Evolutionary conservation across 768 basidiomycete genomes (phyloP).

Genomic region (Lentinula sp.): DNA sequence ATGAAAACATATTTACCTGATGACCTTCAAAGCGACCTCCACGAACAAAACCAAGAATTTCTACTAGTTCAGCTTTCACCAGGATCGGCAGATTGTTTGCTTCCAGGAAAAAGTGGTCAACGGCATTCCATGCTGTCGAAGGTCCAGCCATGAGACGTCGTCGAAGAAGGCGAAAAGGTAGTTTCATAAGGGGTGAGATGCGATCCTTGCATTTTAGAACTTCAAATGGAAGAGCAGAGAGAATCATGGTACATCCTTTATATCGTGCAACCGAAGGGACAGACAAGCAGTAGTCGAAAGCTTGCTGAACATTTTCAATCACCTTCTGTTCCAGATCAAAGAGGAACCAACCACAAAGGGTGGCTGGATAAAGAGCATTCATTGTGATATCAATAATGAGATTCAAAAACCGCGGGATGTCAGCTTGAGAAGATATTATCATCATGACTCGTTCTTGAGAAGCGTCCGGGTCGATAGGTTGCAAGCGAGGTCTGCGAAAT

Average conservation of each 20-base stretch:
- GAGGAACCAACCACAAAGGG: conserved; percentile 44
- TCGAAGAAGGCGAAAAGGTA: conserved; percentile 34
- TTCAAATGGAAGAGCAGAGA: conserved; percentile 25
- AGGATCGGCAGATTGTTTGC: conserved; percentile 12
- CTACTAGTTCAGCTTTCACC: conserved; percentile 24
- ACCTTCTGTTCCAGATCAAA: conserved; percentile 38
- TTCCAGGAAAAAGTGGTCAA: conserved; percentile 24
- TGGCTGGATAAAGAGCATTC: conserved; percentile 32
- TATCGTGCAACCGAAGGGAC: conserved; percentile 26
- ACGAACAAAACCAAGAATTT: conserved; percentile 31
- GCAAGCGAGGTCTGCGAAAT: conserved; percentile 4
- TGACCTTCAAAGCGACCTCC: conserved; percentile 14
- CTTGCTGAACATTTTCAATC: conserved; percentile 29
- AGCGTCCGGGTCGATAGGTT: background rate
- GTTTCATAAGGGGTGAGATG: conserved; percentile 23
- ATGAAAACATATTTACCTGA: conserved; percentile 14
- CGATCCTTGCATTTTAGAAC: conserved; percentile 20
- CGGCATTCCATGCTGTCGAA: conserved; percentile 26
- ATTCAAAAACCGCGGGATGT: conserved; percentile 41
- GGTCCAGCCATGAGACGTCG: conserved; percentile 40
- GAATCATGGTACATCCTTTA: conserved; percentile 33
- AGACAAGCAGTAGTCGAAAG: conserved; percentile 40
- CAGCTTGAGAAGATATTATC: conserved; percentile 29
- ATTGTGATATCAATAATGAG: conserved; percentile 39
- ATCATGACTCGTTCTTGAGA: conserved; percentile 18